Percentiles rank a stretch among this genome's conserved stretches.
phyloP scores from a whole-genome alignment of 257 asterid genomes.

The Nicotiana noctiflora region DNA sequence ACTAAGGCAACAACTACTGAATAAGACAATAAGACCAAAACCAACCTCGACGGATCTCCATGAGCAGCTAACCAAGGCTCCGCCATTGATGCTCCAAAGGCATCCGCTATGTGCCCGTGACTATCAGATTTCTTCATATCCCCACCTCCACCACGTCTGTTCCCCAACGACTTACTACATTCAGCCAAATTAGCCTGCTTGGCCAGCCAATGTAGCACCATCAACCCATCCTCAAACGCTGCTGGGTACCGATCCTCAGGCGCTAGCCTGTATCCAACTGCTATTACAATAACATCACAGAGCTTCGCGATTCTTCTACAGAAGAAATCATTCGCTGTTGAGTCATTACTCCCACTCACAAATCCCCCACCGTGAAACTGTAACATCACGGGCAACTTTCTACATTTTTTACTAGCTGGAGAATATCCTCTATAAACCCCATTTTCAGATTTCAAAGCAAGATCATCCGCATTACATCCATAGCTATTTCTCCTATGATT shows the following conservation, averaged over 20 bases:
- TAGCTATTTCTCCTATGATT: conserved; percentile 49
- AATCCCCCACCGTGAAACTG: conserved; percentile 97
- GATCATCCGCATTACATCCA: conserved; percentile 40
- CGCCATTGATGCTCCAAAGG: conserved; percentile 82
- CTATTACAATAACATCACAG: conserved; percentile 84
- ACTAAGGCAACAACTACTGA: conserved; percentile 5
- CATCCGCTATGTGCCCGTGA: conserved; percentile 59
- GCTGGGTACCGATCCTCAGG: conserved; percentile 86
- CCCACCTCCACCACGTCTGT: conserved; percentile 32
- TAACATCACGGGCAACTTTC: conserved; percentile 66
- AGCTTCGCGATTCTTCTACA: conserved; percentile 73
- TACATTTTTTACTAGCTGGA: conserved; percentile 39
- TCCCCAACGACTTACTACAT: conserved; percentile 63
- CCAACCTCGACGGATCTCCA: conserved; percentile 91
- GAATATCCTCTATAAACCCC: conserved; percentile 70
- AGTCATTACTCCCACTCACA: conserved; percentile 79
- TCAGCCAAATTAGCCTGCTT: conserved; percentile 89
- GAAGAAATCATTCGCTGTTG: conserved; percentile 70
- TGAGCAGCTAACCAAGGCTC: conserved; percentile 99
- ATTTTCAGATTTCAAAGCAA: conserved; percentile 31
- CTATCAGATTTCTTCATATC: conserved; percentile 56
- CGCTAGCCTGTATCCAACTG: conserved; percentile 83
- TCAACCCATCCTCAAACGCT: conserved; percentile 86
- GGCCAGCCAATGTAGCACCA: conserved; percentile 84
- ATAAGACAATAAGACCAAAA: conserved; percentile 9